Evolutionary conservation across 116 monocot species (phyloP).

Genomic region (Cymodocea nodosa): DNA sequence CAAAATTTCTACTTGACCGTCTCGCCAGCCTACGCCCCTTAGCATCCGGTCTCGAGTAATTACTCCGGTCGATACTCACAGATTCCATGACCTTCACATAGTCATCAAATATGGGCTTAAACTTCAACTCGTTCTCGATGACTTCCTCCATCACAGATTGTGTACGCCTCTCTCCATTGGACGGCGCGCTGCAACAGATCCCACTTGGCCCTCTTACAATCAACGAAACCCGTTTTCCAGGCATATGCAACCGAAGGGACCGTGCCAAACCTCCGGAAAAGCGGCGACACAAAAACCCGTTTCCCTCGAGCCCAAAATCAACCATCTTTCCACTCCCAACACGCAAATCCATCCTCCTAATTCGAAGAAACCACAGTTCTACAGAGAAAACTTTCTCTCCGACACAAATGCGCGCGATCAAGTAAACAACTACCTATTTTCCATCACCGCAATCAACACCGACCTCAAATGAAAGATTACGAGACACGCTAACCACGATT

Average conservation of each 20-base stretch:
- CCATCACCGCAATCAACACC: too few species aligned
- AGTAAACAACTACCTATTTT: too few species aligned
- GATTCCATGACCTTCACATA: conserved; percentile 84
- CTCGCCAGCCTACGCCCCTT: conserved; percentile 9
- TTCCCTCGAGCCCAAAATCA: background rate
- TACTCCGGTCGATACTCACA: conserved; percentile 39
- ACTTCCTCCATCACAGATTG: conserved; percentile 9
- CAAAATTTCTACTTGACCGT: conserved; percentile 11
- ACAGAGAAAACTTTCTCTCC: too few species aligned
- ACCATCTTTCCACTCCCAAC: background rate
- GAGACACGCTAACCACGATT: too few species aligned
- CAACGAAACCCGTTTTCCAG: background rate
- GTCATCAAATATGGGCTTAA: conserved; percentile 65
- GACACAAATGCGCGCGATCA: too few species aligned
- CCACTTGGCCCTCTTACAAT: background rate
- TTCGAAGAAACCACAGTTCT: background rate
- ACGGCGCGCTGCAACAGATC: conserved; percentile 6
- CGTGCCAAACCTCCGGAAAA: background rate
- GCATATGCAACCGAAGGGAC: background rate
- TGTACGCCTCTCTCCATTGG: conserved; percentile 17
- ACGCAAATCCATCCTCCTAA: background rate
- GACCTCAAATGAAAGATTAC: too few species aligned
- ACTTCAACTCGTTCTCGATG: conserved; percentile 56
- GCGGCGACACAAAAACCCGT: background rate
- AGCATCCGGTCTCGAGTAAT: conserved; percentile 3